Conservation (phyloP, 768 basidiomycete genomes). For the Filobasidium floriforme region DNA sequence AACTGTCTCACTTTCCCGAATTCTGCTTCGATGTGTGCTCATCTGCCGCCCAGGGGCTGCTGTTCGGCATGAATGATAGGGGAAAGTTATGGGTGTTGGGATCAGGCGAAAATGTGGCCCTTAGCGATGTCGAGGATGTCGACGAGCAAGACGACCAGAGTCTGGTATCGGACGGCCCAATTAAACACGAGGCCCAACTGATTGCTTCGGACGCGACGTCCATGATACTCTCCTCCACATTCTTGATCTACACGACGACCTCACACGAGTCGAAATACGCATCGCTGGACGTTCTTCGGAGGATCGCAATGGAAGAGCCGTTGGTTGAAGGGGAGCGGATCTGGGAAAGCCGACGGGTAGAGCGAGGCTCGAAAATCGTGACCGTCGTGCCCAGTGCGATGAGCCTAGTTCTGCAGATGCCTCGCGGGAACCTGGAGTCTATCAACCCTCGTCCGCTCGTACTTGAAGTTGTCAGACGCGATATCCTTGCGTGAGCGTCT, state of each 20-base stretch:
- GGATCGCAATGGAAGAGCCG: constrained; percentile 31
- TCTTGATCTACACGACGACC: constrained; percentile 75
- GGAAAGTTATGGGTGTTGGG: constrained; percentile 52
- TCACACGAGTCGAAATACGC: constrained; percentile 73
- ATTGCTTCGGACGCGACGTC: constrained; percentile 52
- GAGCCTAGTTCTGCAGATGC: constrained; percentile 93
- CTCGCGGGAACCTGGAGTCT: constrained; percentile 90
- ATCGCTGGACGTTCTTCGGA: constrained; percentile 48
- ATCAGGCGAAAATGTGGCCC: too few species aligned
- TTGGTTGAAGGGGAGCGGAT: constrained; percentile 36
- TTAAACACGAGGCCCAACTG: background rate
- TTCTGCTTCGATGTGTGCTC: constrained; percentile 20
- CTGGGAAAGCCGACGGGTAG: constrained; percentile 72
- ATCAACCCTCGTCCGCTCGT: constrained; percentile 88
- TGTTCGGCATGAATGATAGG: constrained; percentile 59
- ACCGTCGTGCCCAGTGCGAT: constrained; percentile 77
- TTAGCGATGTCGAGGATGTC: too few species aligned
- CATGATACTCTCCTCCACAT: constrained; percentile 61
- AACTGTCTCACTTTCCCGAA: constrained; percentile 8
- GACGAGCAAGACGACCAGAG: too few species aligned
- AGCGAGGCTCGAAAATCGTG: constrained; percentile 83
- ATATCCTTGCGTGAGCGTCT: constrained; percentile 61
- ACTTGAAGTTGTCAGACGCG: constrained; percentile 68
- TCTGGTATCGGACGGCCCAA: too few species aligned
- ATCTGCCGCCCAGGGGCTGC: constrained; percentile 38